A percentile compares a stretch with the other conserved stretches of the same genome.
phyloP scores from a whole-genome alignment of 495 filamentous ascomycete species.

The Xeromyces bisporus region DNA sequence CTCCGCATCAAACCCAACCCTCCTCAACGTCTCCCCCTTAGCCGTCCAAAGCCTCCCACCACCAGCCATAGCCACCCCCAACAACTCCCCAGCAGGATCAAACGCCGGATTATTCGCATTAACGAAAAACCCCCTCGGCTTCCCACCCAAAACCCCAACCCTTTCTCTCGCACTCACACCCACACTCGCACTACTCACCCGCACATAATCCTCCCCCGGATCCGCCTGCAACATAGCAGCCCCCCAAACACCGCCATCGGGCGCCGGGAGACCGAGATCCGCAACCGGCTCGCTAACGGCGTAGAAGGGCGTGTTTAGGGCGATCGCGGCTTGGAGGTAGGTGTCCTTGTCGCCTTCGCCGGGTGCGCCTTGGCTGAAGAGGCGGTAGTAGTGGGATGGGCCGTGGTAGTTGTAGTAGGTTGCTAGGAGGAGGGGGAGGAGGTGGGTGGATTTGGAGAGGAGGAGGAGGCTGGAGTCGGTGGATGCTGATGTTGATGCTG shows the following conservation, averaged over 20 bases:
- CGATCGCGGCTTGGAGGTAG: slow-evolving; percentile 30
- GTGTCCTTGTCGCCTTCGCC: slow-evolving; percentile 43
- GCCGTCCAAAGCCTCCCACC: too few relatives aligned
- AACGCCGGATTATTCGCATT: too few relatives aligned
- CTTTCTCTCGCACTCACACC: too few relatives aligned
- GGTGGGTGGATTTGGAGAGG: slow-evolving; percentile 26
- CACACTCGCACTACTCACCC: too few relatives aligned
- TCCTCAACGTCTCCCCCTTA: too few relatives aligned
- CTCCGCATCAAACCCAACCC: too few relatives aligned
- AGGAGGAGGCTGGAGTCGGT: slow-evolving; percentile 35
- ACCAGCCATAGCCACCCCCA: too few relatives aligned
- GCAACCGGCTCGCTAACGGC: slow-evolving; percentile 20
- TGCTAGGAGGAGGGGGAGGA: slow-evolving; percentile 26
- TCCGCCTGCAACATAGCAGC: slow-evolving; percentile 29
- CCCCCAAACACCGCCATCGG: slow-evolving; percentile 18
- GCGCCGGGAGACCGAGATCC: slow-evolving; percentile 15
- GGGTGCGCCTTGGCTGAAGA: slow-evolving; percentile 30
- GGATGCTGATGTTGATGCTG: too few relatives aligned
- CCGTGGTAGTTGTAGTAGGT: slow-evolving; percentile 42
- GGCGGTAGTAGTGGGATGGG: slow-evolving; percentile 28
- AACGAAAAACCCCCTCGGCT: too few relatives aligned
- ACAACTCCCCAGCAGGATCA: too few relatives aligned
- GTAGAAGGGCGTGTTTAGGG: slow-evolving; percentile 21
- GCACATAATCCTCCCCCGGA: slow-evolving; percentile 24
- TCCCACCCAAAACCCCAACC: too few relatives aligned